Conservation (phyloP, 352 stramenopile species). For the Phytophthora litchii region DNA sequence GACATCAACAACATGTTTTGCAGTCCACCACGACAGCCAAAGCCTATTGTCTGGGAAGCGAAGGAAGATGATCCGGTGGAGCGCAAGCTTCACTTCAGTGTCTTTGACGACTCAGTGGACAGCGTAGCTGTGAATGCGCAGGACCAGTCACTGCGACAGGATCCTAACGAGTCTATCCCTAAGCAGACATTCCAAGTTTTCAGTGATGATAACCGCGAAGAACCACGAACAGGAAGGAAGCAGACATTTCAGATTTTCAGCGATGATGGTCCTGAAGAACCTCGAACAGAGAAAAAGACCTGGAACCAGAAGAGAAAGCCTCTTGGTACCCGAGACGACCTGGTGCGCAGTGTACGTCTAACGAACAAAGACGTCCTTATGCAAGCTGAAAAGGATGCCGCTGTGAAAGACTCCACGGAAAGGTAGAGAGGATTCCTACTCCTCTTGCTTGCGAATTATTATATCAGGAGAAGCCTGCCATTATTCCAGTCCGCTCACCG, state of each 20-base stretch:
- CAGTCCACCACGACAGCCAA: slow-evolving; percentile 60
- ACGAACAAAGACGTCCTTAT: slow-evolving; percentile 86
- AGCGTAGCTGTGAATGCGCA: slow-evolving; percentile 57
- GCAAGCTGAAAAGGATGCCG: slow-evolving; percentile 44
- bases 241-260: slow-evolving; percentile 54
- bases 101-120: slow-evolving; percentile 83
- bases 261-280: slow-evolving; percentile 40
- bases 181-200: slow-evolving; percentile 57
- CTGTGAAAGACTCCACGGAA: slow-evolving; percentile 26
- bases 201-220: slow-evolving; percentile 37
- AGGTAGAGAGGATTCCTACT: slow-evolving; percentile 48
- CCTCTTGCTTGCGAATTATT: slow-evolving; percentile 24
- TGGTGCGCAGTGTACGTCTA: slow-evolving; percentile 53
- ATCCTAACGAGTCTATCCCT: slow-evolving; percentile 42
- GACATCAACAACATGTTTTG: slow-evolving; percentile 91
- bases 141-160: slow-evolving; percentile 54
- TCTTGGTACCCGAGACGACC: slow-evolving; percentile 69
- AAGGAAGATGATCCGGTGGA: slow-evolving; percentile 76
- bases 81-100: slow-evolving; percentile 83
- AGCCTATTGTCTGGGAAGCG: slow-evolving; percentile 48
- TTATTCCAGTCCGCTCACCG: slow-evolving; percentile 32
- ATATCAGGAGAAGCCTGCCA: slow-evolving; percentile 13
- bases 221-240: slow-evolving; percentile 25
- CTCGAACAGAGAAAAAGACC: slow-evolving; percentile 34
- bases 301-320: slow-evolving; percentile 60